These are phyloP conservation scores for Macrocystidia cucumis DNA, from an alignment of 1,284 basidiomycete species.

Conservation along the genomic window DNA sequence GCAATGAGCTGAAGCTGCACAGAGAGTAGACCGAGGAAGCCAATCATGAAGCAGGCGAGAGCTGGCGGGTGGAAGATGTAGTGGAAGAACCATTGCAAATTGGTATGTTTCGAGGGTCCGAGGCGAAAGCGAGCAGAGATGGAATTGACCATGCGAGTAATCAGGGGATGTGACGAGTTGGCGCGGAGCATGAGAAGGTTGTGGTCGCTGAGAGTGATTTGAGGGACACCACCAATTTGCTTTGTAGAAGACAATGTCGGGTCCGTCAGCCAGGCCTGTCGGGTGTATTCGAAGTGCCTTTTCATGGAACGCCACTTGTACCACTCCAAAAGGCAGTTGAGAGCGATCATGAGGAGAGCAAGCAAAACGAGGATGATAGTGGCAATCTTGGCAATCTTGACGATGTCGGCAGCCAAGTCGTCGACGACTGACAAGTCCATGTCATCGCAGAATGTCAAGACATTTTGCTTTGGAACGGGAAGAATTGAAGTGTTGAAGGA, in stretches of 20 bases:
- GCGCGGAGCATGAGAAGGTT: conserved; percentile 70
- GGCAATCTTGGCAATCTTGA: conserved; percentile 73
- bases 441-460: conserved; percentile 62
- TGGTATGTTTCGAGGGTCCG: conserved; percentile 50
- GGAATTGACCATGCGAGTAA: conserved; percentile 55
- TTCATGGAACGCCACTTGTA: conserved; percentile 72
- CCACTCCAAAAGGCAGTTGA: conserved; percentile 68
- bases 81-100: conserved; percentile 76
- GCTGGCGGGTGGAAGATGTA: conserved; percentile 90
- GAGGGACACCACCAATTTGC: conserved; percentile 30
- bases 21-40: conserved; percentile 84
- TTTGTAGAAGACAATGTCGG: conserved; percentile 44
- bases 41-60: conserved; percentile 84
- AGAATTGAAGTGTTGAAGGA: conserved; percentile 64
- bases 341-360: conserved; percentile 55
- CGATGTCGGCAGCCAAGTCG: conserved; percentile 68
- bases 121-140: conserved; percentile 43
- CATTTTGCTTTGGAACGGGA: conserved; percentile 64
- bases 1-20: conserved; percentile 82
- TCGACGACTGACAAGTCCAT: conserved; percentile 83
- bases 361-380: conserved; percentile 60
- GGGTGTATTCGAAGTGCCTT: conserved; percentile 56
- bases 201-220: conserved; percentile 58
- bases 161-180: conserved; percentile 60
- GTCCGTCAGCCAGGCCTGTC: conserved; percentile 68